These are phyloP conservation scores for Cornus kousa DNA, from an alignment of 148 eudicot genomes.

Conservation along the genomic window DNA sequence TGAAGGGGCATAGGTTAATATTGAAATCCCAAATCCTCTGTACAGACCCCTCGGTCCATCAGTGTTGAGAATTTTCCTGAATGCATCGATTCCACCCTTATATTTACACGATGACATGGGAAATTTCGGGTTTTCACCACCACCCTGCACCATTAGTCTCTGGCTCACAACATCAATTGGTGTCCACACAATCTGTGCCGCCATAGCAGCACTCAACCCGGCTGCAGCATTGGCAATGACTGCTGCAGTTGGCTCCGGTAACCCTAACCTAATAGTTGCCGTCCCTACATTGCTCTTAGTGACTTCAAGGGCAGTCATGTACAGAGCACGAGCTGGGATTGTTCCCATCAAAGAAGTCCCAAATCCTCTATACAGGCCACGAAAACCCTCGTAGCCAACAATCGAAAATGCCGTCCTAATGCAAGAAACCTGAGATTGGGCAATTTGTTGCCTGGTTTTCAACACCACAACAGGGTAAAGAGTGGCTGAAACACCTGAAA, in stretches of 20 bases:
- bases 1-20: conserved; percentile 64
- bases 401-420: conserved; percentile 36
- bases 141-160: conserved; percentile 78
- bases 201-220: conserved; percentile 74
- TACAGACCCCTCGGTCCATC: conserved; percentile 70
- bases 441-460: conserved; percentile 86
- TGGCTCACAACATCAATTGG: conserved; percentile 92
- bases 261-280: conserved; percentile 48
- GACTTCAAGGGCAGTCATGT: conserved; percentile 84
- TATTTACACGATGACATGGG: conserved; percentile 30
- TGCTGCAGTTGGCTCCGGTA: conserved; percentile 54
- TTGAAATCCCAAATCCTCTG: conserved; percentile 82
- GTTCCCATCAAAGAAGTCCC: conserved; percentile 86
- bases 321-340: conserved; percentile 78
- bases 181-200: conserved; percentile 96
- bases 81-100: conserved; percentile 72
- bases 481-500: conserved; percentile 76
- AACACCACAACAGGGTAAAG: conserved; percentile 78
- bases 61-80: conserved; percentile 45
- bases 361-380: conserved; percentile 70
- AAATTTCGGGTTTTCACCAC: neutral
- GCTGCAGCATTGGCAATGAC: conserved; percentile 79
- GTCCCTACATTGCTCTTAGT: conserved; percentile 74
- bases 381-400: conserved; percentile 48
- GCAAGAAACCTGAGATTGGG: conserved; percentile 37